Evolutionary conservation across 345 rosid species (phyloP), one percentile per base, ranked within the genome.

Genomic region (Lepidium didymum): DNA sequence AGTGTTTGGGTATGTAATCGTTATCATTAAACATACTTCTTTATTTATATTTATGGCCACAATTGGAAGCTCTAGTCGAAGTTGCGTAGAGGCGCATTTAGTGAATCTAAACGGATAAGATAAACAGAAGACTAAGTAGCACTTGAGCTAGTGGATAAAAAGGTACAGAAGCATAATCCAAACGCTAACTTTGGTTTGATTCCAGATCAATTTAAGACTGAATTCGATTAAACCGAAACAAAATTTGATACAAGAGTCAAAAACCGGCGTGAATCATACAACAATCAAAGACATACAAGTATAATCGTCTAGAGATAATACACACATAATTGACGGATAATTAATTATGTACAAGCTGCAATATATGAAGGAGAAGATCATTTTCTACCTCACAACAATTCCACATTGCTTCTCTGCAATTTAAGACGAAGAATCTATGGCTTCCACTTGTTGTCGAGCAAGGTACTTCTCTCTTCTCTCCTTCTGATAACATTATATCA

Each of bases 391-490:
- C 58, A 68, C 27, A 37, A 25, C 56, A 45, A 45, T n/a, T 45
- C 27, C 8, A 35, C 27, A 2, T 56, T 44, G 10, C 54, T 60
- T 19, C 53, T 61, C 61, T 43, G 55, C 52, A 4, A 21, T 50
- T 67, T 37, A 74, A 43, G 78, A 64, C 7, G 45, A 74, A n/a
- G 78, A 67, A 53, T 61, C 78, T 16, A 61, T 10, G 38, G 78
- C 73, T 67, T 84, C 91, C 6, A 88, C 88, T 61, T 88, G 90
- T 64, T 90, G 98, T 49, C 84, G 83, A 62, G 98, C 98, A 60
- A 93, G 83, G 72, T 93, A 93, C 70, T 87, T 93, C 81, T 93
- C 98, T 65, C 97, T 84, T 56, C 98, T 81, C 77, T 93, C 98
- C 76, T 88, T 93, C 98, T 93, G 91, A 38, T 56, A 77, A 59